phyloP scores from a whole-genome alignment of 2,329 filamentous ascomycete species.

The Trichophyton verrucosum region DNA sequence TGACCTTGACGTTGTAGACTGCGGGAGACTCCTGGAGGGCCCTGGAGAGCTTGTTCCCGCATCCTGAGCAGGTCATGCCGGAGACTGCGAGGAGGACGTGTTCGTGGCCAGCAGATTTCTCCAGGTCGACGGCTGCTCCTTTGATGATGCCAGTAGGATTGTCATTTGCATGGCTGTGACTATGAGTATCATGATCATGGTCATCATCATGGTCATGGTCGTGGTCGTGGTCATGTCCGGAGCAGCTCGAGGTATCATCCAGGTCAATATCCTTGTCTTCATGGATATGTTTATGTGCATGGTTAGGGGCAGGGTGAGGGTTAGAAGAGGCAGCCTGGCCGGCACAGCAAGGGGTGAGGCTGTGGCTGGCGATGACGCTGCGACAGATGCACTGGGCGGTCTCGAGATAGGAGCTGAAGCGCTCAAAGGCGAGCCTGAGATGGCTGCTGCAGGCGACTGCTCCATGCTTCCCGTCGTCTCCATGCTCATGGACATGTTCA shows the following conservation, averaged over 20 bases:
- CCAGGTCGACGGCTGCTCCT: conserved; percentile 4
- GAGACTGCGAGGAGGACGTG: conserved; percentile 10
- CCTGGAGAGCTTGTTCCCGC: conserved; percentile 15
- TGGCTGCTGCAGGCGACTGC: conserved; percentile 16
- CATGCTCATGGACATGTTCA: conserved; percentile 14
- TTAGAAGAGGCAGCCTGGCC: conserved; percentile 1
- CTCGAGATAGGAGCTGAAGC: conserved; percentile 20
- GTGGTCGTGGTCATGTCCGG: neutral
- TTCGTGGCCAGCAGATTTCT: conserved; percentile 9
- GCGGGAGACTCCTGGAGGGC: conserved; percentile 11
- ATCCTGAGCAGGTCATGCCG: conserved; percentile 26
- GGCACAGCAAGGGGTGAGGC: neutral
- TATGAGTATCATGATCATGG: neutral
- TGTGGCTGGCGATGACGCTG: conserved; percentile 13
- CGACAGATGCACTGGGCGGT: conserved; percentile 19
- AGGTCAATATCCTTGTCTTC: neutral
- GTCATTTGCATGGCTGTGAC: neutral
- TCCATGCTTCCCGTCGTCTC: conserved; percentile 13
- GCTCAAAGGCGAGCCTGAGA: conserved; percentile 16
- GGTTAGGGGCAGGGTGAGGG: neutral
- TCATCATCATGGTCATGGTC: neutral
- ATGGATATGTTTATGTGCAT: conserved; percentile 5
- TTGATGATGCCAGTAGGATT: neutral
- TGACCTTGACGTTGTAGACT: conserved; percentile 14
- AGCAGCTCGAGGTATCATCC: conserved; percentile 4